Evolutionary conservation across 495 filamentous ascomycete species (phyloP).

Genomic region (Melanomma pulvis-pyrius): DNA sequence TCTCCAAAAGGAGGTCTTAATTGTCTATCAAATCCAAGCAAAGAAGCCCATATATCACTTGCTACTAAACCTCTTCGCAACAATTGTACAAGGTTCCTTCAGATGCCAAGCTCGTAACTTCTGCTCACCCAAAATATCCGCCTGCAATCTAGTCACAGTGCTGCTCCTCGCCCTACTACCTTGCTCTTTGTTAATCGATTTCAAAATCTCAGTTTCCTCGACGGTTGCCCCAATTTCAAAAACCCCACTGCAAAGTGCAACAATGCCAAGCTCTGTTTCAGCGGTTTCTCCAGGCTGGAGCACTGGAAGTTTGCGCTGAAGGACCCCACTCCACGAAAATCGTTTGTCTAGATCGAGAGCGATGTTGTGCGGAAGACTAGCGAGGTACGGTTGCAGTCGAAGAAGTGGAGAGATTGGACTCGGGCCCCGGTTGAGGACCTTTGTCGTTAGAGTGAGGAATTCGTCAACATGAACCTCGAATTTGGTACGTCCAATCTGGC

Average conservation of each 20-base stretch:
- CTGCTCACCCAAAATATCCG: constrained; percentile 54
- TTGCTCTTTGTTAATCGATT: constrained; percentile 39
- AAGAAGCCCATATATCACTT: neutral
- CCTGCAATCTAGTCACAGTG: constrained; percentile 20
- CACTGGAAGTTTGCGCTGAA: constrained; percentile 63
- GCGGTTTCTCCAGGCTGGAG: constrained; percentile 63
- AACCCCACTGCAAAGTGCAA: constrained; percentile 73
- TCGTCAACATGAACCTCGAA: constrained; percentile 68
- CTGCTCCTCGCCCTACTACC: constrained; percentile 20
- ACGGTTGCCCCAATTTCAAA: constrained; percentile 81
- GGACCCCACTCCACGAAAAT: constrained; percentile 79
- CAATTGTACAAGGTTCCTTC: constrained; percentile 64
- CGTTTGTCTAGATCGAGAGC: constrained; percentile 83
- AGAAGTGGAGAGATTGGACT: constrained; percentile 71
- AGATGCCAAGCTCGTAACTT: constrained; percentile 75
- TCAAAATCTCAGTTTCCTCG: constrained; percentile 64
- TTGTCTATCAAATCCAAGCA: neutral
- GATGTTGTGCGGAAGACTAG: constrained; percentile 69
- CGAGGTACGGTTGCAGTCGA: constrained; percentile 74
- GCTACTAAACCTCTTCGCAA: constrained; percentile 47
- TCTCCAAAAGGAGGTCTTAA: neutral
- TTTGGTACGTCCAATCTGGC: constrained; percentile 52
- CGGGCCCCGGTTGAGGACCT: constrained; percentile 70
- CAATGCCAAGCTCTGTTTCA: constrained; percentile 63
- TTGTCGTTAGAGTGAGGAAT: constrained; percentile 69